Conservation (phyloP, 352 stramenopile species). For the Phytophthora idaei region DNA sequence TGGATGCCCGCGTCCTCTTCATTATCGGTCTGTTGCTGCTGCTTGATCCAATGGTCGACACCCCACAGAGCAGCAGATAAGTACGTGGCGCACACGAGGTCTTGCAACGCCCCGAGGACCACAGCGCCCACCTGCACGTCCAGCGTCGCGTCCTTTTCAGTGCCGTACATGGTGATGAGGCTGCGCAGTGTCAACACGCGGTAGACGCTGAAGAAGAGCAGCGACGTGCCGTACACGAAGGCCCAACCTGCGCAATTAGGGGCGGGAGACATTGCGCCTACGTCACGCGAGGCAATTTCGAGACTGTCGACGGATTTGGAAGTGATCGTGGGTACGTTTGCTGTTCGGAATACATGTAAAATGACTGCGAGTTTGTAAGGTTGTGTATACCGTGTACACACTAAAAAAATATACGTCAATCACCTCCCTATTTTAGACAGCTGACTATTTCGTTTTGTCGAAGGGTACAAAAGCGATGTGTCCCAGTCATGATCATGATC, state of each 20-base stretch:
- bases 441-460: not conserved
- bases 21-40: not conserved
- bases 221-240: conserved; percentile 32
- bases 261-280: not conserved
- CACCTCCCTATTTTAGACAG: not conserved
- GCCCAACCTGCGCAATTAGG: conserved; percentile 44
- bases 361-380: not conserved
- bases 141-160: conserved; percentile 19
- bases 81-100: conserved; percentile 42
- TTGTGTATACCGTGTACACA: not conserved
- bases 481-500: not conserved
- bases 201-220: conserved; percentile 45
- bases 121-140: conserved; percentile 23
- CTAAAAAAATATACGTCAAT: not conserved
- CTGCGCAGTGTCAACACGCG: conserved; percentile 22
- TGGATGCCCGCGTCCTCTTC: not conserved
- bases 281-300: not conserved
- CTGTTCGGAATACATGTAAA: not conserved
- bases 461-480: conserved; percentile 4
- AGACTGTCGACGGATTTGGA: not conserved
- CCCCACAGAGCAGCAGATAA: conserved; percentile 29
- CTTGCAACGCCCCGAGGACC: conserved; percentile 25
- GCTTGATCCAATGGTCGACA: conserved; percentile 18
- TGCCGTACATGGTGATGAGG: conserved; percentile 37
- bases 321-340: conserved; percentile 1